These are phyloP conservation scores for Rubroshorea leprosula DNA, from an alignment of 345 rosid genomes.

Conservation along the genomic window DNA sequence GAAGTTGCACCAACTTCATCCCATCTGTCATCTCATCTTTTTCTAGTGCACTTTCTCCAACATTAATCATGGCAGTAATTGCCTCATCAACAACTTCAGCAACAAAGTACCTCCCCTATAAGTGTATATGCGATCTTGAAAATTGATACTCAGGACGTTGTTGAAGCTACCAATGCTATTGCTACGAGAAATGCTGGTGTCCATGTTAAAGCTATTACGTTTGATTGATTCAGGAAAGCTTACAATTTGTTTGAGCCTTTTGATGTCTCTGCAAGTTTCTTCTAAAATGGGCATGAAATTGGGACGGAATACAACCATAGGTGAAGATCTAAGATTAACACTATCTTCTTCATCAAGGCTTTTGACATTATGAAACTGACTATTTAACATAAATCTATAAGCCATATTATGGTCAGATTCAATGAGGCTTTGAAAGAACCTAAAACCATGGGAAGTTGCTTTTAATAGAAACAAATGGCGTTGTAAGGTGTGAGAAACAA, in stretches of 20 bases:
- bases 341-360: too few species aligned
- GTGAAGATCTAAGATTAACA: too few species aligned
- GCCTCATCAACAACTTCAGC: constrained; percentile 50
- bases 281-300: too few species aligned
- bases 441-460: too few species aligned
- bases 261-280: constrained; percentile 27
- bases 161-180: constrained; percentile 30
- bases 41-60: constrained; percentile 12
- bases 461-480: too few species aligned
- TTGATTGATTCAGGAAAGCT: constrained; percentile 28
- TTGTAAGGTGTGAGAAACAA: neutral
- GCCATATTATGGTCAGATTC: too few species aligned
- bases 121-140: constrained; percentile 46
- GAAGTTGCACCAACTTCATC: constrained; percentile 50
- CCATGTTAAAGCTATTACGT: constrained; percentile 7
- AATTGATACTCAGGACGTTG: constrained; percentile 24
- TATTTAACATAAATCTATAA: too few species aligned
- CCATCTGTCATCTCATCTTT: constrained; percentile 38
- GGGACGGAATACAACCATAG: too few species aligned
- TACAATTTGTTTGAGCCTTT: constrained; percentile 26
- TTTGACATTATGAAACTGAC: too few species aligned
- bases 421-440: too few species aligned
- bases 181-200: constrained; percentile 25
- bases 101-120: constrained; percentile 33
- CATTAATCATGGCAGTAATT: constrained; percentile 19